A percentile compares a stretch with the other conserved stretches of the same genome.
phyloP scores from a whole-genome alignment of 2,329 filamentous ascomycete species.

The Chrysoporthe puriensis region DNA sequence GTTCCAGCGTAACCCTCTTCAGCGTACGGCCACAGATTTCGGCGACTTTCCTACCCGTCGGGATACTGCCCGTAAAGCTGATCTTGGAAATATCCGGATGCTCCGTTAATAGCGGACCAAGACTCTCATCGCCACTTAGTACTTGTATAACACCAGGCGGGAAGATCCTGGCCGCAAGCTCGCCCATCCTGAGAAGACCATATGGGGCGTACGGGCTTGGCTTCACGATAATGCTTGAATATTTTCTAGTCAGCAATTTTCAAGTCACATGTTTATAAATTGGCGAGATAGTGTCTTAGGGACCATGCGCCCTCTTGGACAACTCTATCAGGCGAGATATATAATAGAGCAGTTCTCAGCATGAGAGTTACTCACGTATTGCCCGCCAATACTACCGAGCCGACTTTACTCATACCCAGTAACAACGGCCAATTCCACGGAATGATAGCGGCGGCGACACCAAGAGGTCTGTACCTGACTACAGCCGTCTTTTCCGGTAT shows the following conservation, averaged over 20 bases:
- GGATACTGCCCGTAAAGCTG: constrained; percentile 63
- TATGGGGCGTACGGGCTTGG: constrained; percentile 64
- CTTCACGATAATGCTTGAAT: constrained; percentile 54
- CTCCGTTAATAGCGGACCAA: constrained; percentile 62
- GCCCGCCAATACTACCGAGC: constrained; percentile 59
- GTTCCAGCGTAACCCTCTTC: constrained; percentile 51
- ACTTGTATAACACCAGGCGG: constrained; percentile 66
- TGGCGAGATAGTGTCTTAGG: too few relatives aligned
- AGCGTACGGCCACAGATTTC: constrained; percentile 46
- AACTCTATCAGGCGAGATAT: too few relatives aligned
- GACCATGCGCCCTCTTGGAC: too few relatives aligned
- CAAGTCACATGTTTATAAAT: not conserved
- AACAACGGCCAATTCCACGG: constrained; percentile 49
- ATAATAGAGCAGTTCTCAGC: not conserved
- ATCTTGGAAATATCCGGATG: constrained; percentile 66
- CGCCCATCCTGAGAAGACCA: constrained; percentile 60
- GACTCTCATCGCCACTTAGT: constrained; percentile 61
- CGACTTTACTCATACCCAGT: constrained; percentile 49
- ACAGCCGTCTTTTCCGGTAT: constrained; percentile 17
- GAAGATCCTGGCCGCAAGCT: constrained; percentile 61
- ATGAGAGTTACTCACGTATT: constrained; percentile 11
- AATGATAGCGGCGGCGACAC: constrained; percentile 50
- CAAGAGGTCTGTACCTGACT: constrained; percentile 37
- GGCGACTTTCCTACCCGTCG: constrained; percentile 43
- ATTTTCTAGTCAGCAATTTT: not conserved